Evolutionary conservation across 2,329 filamentous ascomycete species (phyloP), one percentile per base, ranked within the genome.

Genomic region (Didymella lethalis): DNA sequence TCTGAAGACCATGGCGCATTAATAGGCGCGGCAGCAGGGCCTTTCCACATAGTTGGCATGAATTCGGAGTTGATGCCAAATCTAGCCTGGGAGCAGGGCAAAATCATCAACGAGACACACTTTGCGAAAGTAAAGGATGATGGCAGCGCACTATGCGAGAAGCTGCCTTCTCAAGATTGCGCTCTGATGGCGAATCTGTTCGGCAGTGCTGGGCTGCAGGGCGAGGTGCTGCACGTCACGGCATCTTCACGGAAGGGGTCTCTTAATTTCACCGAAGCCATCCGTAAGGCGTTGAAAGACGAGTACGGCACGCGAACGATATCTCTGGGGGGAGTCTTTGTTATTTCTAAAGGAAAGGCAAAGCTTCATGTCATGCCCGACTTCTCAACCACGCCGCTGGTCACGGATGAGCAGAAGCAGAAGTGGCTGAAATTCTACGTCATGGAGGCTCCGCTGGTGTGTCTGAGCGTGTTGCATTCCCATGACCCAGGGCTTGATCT

Each of bases 401-500:
- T 59, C 34, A 59, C 56, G 4, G 41, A 59, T 25, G 46, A 59
- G 41, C 61, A 46, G 54, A 60, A 50, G 36, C 54, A 48, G 54
- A 41, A 61, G 11, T 65, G 64, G 64, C 44, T 65, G 45, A 60
- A 41, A 12, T 65, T 60, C n/a, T 63, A 65, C 26, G 59, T 64
- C 6, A 61, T 62, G 48, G 51, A 59, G n/a, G 59, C 52, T 14
- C 64, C 61, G 0, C 26, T 65, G 25, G 56, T 65, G n/a, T 64
- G 64, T 47, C 40, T 65, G 36, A 57, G 54, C 32, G 64, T 65
- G 7, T 25, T 65, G 48, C 64, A 65, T 50, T 65, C 79, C 14
- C 73, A 76, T 8, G 78, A 82, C 56, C 77, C 77, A 0, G 75
- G 65, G 7, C 61, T 81, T 59, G 76, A 70, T 0, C 58, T 83